Conservation (phyloP, 495 filamentous ascomycete genomes). For the Letharia columbiana region DNA sequence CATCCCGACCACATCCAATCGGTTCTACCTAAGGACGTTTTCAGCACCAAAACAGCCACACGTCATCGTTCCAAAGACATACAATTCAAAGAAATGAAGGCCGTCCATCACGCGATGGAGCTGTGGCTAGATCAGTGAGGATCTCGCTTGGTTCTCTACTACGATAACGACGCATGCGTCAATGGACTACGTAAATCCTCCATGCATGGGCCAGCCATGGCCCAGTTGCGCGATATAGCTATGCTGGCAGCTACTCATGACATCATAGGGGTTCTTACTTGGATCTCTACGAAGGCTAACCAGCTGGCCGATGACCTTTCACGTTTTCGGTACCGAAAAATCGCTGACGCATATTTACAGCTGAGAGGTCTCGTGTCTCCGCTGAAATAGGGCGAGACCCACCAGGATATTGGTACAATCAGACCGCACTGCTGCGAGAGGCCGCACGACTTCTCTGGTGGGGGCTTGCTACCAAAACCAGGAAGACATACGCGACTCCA, state of each 20-base stretch:
- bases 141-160: neutral
- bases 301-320: neutral
- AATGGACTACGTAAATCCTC: neutral
- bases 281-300: neutral
- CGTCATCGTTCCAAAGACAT: neutral
- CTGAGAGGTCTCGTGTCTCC: neutral
- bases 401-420: neutral
- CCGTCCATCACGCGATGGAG: neutral
- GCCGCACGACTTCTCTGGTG: neutral
- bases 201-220: neutral
- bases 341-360: neutral
- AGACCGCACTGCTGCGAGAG: neutral
- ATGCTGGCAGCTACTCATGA: neutral
- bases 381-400: neutral
- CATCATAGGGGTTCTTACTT: neutral
- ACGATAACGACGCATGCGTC: too few species aligned
- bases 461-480: neutral
- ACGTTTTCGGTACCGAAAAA: neutral
- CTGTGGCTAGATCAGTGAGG: neutral
- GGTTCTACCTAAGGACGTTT: neutral
- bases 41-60: neutral
- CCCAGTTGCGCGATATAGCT: neutral
- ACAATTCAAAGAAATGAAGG: slow-evolving; percentile 7
- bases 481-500: neutral
- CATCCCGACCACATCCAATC: neutral